Evolutionary conservation across 495 filamentous ascomycete genomes (phyloP).

Genomic region (Sabuloglossum arenarium): DNA sequence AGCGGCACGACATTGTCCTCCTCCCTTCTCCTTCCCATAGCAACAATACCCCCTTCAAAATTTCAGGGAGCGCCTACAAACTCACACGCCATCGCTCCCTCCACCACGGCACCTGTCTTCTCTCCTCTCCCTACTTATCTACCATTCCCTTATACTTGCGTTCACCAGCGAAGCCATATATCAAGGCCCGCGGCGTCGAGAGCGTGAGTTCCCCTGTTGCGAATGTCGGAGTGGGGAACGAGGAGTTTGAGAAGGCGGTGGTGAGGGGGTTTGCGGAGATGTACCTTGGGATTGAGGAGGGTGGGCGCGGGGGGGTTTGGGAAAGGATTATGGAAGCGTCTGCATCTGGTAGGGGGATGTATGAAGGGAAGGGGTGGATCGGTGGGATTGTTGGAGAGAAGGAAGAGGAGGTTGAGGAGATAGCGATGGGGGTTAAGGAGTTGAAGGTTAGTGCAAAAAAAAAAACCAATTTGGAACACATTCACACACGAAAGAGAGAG

Average conservation of each 20-base stretch:
- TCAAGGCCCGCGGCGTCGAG: conserved; percentile 73
- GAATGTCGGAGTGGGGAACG: conserved; percentile 38
- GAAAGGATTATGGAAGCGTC: conserved; percentile 1
- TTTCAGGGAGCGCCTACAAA: conserved; percentile 89
- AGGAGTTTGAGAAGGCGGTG: conserved; percentile 29
- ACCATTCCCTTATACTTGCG: conserved; percentile 42
- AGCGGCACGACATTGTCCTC: conserved; percentile 82
- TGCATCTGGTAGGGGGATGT: neutral
- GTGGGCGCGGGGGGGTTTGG: conserved; percentile 26
- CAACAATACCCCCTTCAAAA: conserved; percentile 39
- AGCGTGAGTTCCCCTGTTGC: conserved; percentile 70
- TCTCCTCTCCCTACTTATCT: conserved; percentile 47
- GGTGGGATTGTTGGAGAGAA: conserved; percentile 27
- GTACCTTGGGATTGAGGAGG: conserved; percentile 8
- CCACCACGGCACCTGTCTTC: conserved; percentile 81
- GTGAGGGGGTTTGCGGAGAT: conserved; percentile 25
- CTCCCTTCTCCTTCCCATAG: conserved; percentile 28
- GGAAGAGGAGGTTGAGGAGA: conserved; percentile 24
- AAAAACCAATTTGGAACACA: no score
- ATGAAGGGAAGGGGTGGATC: conserved; percentile 13
- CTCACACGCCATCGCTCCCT: conserved; percentile 55
- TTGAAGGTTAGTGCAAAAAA: conserved; percentile 27
- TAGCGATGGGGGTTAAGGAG: conserved; percentile 38
- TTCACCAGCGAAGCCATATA: conserved; percentile 50
- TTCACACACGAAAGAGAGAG: neutral